Evolutionary conservation across 83 land plant genomes (phyloP).

Genomic region (Picea engelmannii): DNA sequence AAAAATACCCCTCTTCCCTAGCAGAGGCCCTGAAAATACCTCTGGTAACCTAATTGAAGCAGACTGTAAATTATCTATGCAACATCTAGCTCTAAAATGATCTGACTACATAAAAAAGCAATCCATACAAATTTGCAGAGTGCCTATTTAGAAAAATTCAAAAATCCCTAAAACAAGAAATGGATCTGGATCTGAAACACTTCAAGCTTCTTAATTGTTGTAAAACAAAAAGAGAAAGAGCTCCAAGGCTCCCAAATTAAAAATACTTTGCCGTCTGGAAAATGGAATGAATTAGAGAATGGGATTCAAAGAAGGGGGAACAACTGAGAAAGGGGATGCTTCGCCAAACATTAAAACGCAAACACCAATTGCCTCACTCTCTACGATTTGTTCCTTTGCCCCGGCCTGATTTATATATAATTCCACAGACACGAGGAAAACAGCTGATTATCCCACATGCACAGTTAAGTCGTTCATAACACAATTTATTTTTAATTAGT

Average conservation of each 20-base stretch:
- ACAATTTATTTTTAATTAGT: not conserved
- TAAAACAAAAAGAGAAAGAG: not conserved
- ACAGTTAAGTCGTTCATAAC: not conserved
- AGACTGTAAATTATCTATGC: not conserved
- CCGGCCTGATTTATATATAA: not conserved
- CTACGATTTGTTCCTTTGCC: not conserved
- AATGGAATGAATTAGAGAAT: constrained; percentile 6
- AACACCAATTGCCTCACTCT: not conserved
- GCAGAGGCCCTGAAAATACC: constrained; percentile 2
- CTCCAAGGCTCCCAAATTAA: constrained; percentile 6
- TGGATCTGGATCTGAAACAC: constrained; percentile 21
- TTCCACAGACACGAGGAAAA: not conserved
- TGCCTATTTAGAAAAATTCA: not conserved
- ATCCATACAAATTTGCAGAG: not conserved
- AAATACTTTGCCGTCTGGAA: not conserved
- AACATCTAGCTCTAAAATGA: not conserved
- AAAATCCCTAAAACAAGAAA: not conserved
- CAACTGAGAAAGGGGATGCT: constrained; percentile 3
- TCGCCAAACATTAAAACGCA: not conserved
- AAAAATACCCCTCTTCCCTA: constrained; percentile 11
- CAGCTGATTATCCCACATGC: not conserved
- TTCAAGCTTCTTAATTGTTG: not conserved
- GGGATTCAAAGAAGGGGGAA: constrained; percentile 22
- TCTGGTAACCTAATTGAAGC: not conserved
- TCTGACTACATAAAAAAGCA: not conserved